Percentiles rank a stretch among this genome's conserved stretches.
Conservation (phyloP, 495 filamentous ascomycete species). For the Rusavskia elegans region DNA sequence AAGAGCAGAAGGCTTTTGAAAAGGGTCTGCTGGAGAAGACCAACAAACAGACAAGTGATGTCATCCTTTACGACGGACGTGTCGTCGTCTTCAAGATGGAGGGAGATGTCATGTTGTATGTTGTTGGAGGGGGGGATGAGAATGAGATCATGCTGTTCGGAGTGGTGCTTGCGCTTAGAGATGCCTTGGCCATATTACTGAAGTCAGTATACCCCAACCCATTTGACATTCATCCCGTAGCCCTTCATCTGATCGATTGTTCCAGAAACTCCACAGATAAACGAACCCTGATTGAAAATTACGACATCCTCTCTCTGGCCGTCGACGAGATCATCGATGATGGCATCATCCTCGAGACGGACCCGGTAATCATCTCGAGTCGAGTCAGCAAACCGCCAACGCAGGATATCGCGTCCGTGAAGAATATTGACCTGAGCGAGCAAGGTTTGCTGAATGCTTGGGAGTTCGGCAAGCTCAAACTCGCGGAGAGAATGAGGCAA, state of each 20-base stretch:
- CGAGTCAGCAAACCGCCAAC: slow-evolving; percentile 83
- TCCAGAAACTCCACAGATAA: slow-evolving; percentile 83
- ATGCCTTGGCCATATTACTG: slow-evolving; percentile 79
- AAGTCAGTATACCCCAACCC: slow-evolving; percentile 42
- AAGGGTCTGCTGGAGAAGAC: slow-evolving; percentile 94
- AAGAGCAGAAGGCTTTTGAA: slow-evolving; percentile 89
- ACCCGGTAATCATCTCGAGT: slow-evolving; percentile 80
- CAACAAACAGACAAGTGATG: slow-evolving; percentile 83
- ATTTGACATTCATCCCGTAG: background rate
- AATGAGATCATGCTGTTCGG: slow-evolving; percentile 96
- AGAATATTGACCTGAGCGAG: slow-evolving; percentile 88
- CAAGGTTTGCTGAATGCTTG: slow-evolving; percentile 91
- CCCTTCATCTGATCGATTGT: slow-evolving; percentile 3
- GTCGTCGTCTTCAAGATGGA: slow-evolving; percentile 96
- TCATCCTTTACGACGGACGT: slow-evolving; percentile 90
- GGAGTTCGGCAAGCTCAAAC: slow-evolving; percentile 84
- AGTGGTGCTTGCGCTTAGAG: slow-evolving; percentile 72
- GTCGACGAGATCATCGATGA: slow-evolving; percentile 96
- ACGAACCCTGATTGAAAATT: slow-evolving; percentile 94
- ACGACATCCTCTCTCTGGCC: slow-evolving; percentile 78
- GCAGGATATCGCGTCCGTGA: slow-evolving; percentile 74
- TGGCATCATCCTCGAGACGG: slow-evolving; percentile 91
- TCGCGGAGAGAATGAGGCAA: slow-evolving; percentile 83
- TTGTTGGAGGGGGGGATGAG: slow-evolving; percentile 81
- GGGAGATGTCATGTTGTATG: slow-evolving; percentile 93